phyloP scores from a whole-genome alignment of 805 yeast species.

The Yarrowia sp. region DNA sequence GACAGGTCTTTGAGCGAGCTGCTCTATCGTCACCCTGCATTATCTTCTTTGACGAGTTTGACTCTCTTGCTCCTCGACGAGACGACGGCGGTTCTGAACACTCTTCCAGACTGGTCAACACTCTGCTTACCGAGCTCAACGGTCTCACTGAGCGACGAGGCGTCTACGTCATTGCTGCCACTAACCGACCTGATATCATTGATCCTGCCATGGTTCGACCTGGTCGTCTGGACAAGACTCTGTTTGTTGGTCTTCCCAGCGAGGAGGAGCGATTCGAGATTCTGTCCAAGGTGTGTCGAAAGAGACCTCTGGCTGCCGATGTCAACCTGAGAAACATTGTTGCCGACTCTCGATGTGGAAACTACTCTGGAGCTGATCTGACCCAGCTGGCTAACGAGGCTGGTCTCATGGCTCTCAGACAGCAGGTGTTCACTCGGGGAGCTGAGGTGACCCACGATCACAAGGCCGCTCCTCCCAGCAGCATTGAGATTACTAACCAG shows the following conservation, averaged over 20 bases:
- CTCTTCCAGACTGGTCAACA: slow-evolving; percentile 91
- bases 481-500: slow-evolving; percentile 60
- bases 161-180: slow-evolving; percentile 93
- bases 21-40: slow-evolving; percentile 93
- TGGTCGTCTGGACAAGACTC: slow-evolving; percentile 91
- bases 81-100: slow-evolving; percentile 88
- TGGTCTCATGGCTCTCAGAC: slow-evolving; percentile 83
- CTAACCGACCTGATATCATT: slow-evolving; percentile 97
- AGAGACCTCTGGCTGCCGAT: slow-evolving; percentile 71
- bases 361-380: slow-evolving; percentile 95
- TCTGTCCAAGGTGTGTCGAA: slow-evolving; percentile 72
- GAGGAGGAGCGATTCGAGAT: slow-evolving; percentile 82
- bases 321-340: slow-evolving; percentile 72
- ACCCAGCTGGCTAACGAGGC: slow-evolving; percentile 93
- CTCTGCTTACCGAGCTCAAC: slow-evolving; percentile 90
- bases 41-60: slow-evolving; percentile 93
- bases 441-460: slow-evolving; percentile 48
- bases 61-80: slow-evolving; percentile 93
- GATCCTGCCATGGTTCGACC: slow-evolving; percentile 98
- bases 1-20: slow-evolving; percentile 93
- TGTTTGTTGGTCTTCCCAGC: slow-evolving; percentile 88
- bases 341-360: slow-evolving; percentile 78
- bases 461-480: slow-evolving; percentile 47
- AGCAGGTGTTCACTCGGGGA: slow-evolving; percentile 58
- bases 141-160: slow-evolving; percentile 93